These are phyloP conservation scores for Talaromyces proteolyticus DNA, from an alignment of 495 filamentous ascomycete species.

Conservation along the genomic window DNA sequence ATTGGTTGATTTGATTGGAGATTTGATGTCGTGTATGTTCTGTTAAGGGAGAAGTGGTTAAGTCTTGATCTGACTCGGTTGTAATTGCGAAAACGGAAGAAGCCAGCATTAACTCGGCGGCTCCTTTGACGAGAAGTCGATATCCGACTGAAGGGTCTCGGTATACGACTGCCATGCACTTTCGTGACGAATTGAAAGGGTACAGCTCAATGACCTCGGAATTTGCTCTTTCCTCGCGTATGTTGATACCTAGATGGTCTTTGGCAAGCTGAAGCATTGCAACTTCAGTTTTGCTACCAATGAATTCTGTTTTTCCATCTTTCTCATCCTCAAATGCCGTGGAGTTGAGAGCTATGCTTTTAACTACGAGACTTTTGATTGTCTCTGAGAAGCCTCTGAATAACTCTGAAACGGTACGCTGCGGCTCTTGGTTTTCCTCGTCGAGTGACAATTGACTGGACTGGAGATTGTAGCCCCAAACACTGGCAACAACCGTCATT, in stretches of 20 bases:
- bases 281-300: slow-evolving; percentile 71
- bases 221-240: slow-evolving; percentile 53
- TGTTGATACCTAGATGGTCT: slow-evolving; percentile 58
- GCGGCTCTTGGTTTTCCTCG: slow-evolving; percentile 11
- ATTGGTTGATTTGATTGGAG: slow-evolving; percentile 44
- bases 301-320: slow-evolving; percentile 50
- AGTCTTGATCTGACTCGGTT: slow-evolving; percentile 27
- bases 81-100: slow-evolving; percentile 34
- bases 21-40: slow-evolving; percentile 20
- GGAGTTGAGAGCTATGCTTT: slow-evolving; percentile 61
- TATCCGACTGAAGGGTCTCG: slow-evolving; percentile 49
- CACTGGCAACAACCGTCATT: slow-evolving; percentile 64
- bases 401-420: slow-evolving; percentile 19
- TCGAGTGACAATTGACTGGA: slow-evolving; percentile 38
- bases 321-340: slow-evolving; percentile 60
- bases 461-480: slow-evolving; percentile 44
- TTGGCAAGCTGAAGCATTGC: slow-evolving; percentile 57
- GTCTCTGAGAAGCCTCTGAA: slow-evolving; percentile 33
- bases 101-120: slow-evolving; percentile 59
- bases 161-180: slow-evolving; percentile 65
- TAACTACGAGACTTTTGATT: slow-evolving; percentile 43
- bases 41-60: slow-evolving; percentile 31
- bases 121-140: slow-evolving; percentile 63
- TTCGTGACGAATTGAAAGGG: slow-evolving; percentile 63
- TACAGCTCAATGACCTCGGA: slow-evolving; percentile 54